These are phyloP conservation scores for Euphorbia tirucalli DNA, from an alignment of 345 rosid species.

Conservation along the genomic window DNA sequence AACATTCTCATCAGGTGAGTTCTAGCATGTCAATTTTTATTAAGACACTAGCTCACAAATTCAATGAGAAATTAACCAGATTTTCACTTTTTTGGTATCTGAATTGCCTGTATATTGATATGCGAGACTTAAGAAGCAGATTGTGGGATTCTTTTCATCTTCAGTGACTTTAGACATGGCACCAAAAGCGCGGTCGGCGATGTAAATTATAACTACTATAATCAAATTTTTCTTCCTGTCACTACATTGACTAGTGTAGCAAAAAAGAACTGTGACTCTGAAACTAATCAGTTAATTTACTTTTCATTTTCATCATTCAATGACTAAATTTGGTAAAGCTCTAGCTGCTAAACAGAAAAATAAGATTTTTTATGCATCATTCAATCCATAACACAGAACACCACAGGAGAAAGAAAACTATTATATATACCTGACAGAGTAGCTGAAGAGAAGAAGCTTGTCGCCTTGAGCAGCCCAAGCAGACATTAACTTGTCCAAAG, in stretches of 20 bases:
- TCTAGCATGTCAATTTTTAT: too few relatives aligned
- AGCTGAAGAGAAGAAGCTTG: conserved; percentile 92
- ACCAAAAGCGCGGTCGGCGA: too few relatives aligned
- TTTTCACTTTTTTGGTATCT: too few relatives aligned
- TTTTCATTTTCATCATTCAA: background rate
- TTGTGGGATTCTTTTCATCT: background rate
- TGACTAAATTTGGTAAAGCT: background rate
- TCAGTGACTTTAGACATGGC: background rate
- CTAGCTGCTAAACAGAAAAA: background rate
- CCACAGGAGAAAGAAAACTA: background rate
- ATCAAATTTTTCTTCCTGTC: too few relatives aligned
- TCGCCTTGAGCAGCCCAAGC: conserved; percentile 86
- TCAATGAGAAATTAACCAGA: too few relatives aligned
- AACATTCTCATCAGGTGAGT: too few relatives aligned
- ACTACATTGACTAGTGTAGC: too few relatives aligned
- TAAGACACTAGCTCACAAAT: too few relatives aligned
- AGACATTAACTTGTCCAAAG: conserved; percentile 71
- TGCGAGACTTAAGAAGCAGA: background rate
- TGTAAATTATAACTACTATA: background rate
- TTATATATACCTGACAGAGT: conserved; percentile 70
- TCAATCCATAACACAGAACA: background rate
- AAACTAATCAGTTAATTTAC: too few relatives aligned
- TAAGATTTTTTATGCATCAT: background rate
- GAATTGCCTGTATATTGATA: background rate
- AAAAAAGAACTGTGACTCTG: too few relatives aligned